Evolutionary conservation across 176 grass and related monocot species (phyloP).

Genomic region (Triticum dicoccoides): DNA sequence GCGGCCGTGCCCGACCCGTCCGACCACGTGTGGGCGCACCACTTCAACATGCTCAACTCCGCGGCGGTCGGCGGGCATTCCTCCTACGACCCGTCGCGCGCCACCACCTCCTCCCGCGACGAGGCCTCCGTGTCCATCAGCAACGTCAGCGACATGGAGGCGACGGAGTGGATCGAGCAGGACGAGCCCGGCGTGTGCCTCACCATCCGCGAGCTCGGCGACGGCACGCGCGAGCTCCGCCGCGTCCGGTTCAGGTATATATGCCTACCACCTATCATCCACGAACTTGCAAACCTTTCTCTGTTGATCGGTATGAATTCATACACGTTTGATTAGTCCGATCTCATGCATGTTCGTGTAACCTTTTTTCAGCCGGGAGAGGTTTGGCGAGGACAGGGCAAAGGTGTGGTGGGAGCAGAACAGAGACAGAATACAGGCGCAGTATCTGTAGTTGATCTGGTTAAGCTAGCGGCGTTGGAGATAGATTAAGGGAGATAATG

Average conservation of each 20-base stretch:
- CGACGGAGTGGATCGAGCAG: slow-evolving; percentile 82
- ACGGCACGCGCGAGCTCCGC: slow-evolving; percentile 89
- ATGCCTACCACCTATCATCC: neutral
- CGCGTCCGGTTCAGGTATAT: slow-evolving; percentile 82
- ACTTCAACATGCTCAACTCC: slow-evolving; percentile 59
- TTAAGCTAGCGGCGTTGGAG: neutral
- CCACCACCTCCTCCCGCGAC: slow-evolving; percentile 83
- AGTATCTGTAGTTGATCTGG: slow-evolving; percentile 58
- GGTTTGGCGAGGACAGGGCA: slow-evolving; percentile 80
- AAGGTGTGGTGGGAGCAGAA: slow-evolving; percentile 99
- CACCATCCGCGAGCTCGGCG: slow-evolving; percentile 92
- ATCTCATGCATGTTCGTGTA: neutral
- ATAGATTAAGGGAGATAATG: slow-evolving; percentile 32
- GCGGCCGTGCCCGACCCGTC: slow-evolving; percentile 69
- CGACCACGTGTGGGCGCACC: slow-evolving; percentile 72
- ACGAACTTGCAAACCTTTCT: neutral
- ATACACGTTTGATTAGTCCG: neutral
- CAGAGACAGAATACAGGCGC: slow-evolving; percentile 76
- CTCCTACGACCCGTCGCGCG: slow-evolving; percentile 61
- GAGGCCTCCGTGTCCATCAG: slow-evolving; percentile 90
- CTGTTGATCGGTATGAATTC: neutral
- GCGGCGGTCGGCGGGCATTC: slow-evolving; percentile 36
- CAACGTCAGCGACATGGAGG: slow-evolving; percentile 82
- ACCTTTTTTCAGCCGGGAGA: slow-evolving; percentile 64
- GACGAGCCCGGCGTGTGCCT: slow-evolving; percentile 91